Base-by-base conservation (phyloP, 768 basidiomycete genomes). In the Gymnopilus dilepis region DNA sequence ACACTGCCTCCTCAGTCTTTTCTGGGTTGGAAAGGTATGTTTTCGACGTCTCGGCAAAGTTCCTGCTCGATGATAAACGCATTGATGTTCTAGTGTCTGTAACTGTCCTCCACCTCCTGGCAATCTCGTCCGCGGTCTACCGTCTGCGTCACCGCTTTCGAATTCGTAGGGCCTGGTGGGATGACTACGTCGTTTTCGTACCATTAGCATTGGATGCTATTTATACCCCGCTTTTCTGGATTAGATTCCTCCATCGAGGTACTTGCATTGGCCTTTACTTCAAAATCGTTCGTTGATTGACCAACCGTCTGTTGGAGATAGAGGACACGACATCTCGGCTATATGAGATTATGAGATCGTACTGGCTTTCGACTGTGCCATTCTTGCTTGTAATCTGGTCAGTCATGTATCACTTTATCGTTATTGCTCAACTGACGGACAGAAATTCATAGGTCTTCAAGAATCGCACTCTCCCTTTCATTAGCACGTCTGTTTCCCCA, bases 131-230 rank as follows among this genome's bases (percentile, higher is more conserved):
- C 30, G 60, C 67, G 8, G n/a, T 61, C 28, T 67, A 69, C 53
- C 64, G 72, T 17, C 31, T 72, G 9, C 28, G 22, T 19, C 54
- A 64, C 19, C 68, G 71, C 2, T 64, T 53, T 48, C 59, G 62
- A 9, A 56, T 42, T 7, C 60, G 60, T 17, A 52, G 60, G 30
- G 57, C 65, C 7, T 71, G 70, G 64, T 72, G 69, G 68, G 72
- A 73, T 38, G 72, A 73, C 48, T 62, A 67, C n/a, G 47, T 70
- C 22, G 69, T 67, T 0, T 58, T 61, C n/a, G 9, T 68, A 8
- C 58, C 69, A 3, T 22, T 70, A 21, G 9, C 59, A 15, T 26
- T 64, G 28, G 69, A 68, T 30, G 13, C n/a, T 28, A 9, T 26
- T 9, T 38, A 33, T 51, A 22, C 24, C n/a, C 31, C 43, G n/a